phyloP scores from a whole-genome alignment of 306 rosid genomes.

The Luffa acutangula region DNA sequence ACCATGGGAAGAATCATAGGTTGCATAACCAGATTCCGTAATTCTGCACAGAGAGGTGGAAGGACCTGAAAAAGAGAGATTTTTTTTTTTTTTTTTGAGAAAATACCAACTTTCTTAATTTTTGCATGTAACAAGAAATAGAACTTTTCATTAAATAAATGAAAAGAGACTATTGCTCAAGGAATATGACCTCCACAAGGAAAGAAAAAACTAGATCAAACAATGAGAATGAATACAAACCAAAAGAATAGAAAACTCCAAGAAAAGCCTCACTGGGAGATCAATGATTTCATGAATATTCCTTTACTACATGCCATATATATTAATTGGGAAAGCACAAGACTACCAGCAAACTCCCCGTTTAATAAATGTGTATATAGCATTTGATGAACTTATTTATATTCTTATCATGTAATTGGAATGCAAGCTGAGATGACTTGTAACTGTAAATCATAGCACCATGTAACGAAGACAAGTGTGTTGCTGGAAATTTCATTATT shows the following conservation, averaged over 20 bases:
- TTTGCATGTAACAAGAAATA: too few relatives aligned
- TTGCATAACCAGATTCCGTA: slow-evolving; percentile 92
- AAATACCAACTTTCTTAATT: too few relatives aligned
- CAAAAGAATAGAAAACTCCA: too few relatives aligned
- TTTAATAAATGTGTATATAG: background rate
- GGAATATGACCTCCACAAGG: too few relatives aligned
- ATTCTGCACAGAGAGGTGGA: slow-evolving; percentile 99
- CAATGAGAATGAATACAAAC: too few relatives aligned
- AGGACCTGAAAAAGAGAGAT: slow-evolving; percentile 54
- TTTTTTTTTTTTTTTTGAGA: too few relatives aligned
- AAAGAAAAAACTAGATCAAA: too few relatives aligned
- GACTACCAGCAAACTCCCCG: background rate
- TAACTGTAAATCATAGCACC: background rate
- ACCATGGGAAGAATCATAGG: slow-evolving; percentile 99
- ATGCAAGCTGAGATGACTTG: background rate
- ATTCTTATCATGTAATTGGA: background rate
- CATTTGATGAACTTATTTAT: background rate
- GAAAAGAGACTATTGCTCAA: too few relatives aligned
- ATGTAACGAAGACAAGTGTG: background rate
- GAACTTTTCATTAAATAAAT: too few relatives aligned
- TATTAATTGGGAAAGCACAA: background rate
- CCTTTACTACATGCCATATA: background rate
- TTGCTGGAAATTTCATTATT: background rate
- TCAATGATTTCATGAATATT: background rate
- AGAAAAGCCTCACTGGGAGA: slow-evolving; percentile 3